phyloP scores from a whole-genome alignment of 1,139 yeast genomes.

The Kurtzmaniella quercitrusa region DNA sequence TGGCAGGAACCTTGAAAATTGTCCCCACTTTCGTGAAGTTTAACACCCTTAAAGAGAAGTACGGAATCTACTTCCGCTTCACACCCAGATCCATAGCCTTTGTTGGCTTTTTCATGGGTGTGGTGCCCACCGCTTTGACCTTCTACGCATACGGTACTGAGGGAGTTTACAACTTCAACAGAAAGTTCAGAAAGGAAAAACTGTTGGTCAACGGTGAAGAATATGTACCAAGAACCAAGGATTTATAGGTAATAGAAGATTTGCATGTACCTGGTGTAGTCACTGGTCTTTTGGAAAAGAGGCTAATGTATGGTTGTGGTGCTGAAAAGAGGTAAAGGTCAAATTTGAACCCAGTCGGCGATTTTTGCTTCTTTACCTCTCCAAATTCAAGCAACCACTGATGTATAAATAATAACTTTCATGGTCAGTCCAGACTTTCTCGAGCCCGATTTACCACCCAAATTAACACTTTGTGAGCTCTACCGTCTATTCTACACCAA shows the following conservation, averaged over 20 bases:
- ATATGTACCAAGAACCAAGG: slow-evolving; percentile 45
- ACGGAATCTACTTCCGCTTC: slow-evolving; percentile 44
- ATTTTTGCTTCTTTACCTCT: too few relatives aligned
- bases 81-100: slow-evolving; percentile 37
- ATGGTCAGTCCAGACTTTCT: too few relatives aligned
- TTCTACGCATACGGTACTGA: slow-evolving; percentile 36
- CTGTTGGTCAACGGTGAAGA: slow-evolving; percentile 32
- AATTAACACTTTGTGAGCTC: too few relatives aligned
- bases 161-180: slow-evolving; percentile 30
- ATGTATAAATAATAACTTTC: too few relatives aligned
- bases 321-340: background rate
- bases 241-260: slow-evolving; percentile 18
- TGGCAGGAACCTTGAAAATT: slow-evolving; percentile 47
- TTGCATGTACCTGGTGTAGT: background rate
- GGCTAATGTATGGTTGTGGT: background rate
- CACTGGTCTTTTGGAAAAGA: slow-evolving; percentile 1
- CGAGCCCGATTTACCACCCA: too few relatives aligned
- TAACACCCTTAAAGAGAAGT: slow-evolving; percentile 40
- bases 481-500: too few relatives aligned
- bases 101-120: slow-evolving; percentile 35
- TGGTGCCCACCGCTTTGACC: slow-evolving; percentile 35
- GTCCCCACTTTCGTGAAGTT: slow-evolving; percentile 42
- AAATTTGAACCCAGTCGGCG: too few relatives aligned
- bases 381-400: too few relatives aligned
- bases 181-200: slow-evolving; percentile 34